Evolutionary conservation across 768 basidiomycete genomes (phyloP).

Genomic region (Lepiota venenata): DNA sequence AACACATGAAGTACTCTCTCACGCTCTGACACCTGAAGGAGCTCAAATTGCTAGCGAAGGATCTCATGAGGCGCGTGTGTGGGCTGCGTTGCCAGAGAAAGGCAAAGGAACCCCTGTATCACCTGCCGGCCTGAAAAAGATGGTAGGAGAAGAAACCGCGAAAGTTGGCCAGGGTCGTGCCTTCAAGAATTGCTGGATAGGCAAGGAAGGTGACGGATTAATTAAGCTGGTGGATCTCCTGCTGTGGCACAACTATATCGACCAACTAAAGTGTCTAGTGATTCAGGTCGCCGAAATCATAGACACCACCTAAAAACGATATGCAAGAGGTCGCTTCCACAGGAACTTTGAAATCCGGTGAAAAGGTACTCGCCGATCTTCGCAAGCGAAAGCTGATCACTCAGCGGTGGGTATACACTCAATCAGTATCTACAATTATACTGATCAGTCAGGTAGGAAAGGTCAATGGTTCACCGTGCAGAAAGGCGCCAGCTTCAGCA

Average conservation of each 20-base stretch:
- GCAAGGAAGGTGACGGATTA: conserved; percentile 84
- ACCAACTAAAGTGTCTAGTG: conserved; percentile 5
- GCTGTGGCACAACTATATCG: conserved; percentile 5
- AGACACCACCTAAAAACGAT: conserved; percentile 75
- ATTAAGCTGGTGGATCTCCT: conserved; percentile 64
- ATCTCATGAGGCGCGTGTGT: conserved; percentile 95
- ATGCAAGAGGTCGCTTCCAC: conserved; percentile 69
- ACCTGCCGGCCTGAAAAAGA: conserved; percentile 63
- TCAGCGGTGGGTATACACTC: conserved; percentile 61
- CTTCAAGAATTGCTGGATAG: conserved; percentile 97
- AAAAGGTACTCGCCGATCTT: conserved; percentile 81
- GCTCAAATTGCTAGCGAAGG: conserved; percentile 72
- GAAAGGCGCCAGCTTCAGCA: conserved; percentile 86
- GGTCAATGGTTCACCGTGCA: conserved; percentile 90
- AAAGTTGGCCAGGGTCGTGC: conserved; percentile 95
- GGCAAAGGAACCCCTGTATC: conserved; percentile 68
- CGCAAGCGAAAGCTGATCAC: conserved; percentile 87
- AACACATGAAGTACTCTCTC: conserved; percentile 69
- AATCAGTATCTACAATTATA: background rate
- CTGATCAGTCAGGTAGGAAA: conserved; percentile 55
- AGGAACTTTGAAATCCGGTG: conserved; percentile 70
- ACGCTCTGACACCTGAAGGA: conserved; percentile 83
- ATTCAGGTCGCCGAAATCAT: conserved; percentile 57
- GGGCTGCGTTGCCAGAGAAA: conserved; percentile 74
- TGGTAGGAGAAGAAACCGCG: conserved; percentile 82